A percentile compares a stretch with the other conserved stretches of the same genome.
Conservation (phyloP, 768 basidiomycete species). For the Auriculariales sp. region DNA sequence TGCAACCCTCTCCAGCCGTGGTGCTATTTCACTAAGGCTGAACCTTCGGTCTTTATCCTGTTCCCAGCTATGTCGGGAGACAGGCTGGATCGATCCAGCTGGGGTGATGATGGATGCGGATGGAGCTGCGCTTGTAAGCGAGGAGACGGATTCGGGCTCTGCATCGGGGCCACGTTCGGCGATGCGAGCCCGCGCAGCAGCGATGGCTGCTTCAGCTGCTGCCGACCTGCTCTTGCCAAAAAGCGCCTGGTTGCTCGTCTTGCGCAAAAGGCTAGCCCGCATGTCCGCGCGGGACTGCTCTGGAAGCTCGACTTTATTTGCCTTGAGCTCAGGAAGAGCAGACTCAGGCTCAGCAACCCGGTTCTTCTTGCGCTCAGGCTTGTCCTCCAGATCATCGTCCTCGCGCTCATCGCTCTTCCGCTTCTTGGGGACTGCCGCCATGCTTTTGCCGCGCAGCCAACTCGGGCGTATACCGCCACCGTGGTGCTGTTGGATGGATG, state of each 20-base stretch:
- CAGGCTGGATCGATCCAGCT: too few species aligned
- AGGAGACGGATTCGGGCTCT: neutral
- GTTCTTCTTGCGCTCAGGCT: neutral
- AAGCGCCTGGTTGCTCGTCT: constrained; percentile 17
- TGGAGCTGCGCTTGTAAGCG: neutral
- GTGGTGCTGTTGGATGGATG: neutral
- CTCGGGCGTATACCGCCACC: neutral
- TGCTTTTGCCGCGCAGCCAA: neutral
- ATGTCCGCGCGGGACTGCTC: constrained; percentile 16
- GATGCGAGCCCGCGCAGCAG: constrained; percentile 50
- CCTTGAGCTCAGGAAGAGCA: neutral
- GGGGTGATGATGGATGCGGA: too few species aligned
- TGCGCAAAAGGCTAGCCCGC: constrained; percentile 6
- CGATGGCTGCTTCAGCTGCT: constrained; percentile 45
- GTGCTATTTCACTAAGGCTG: constrained; percentile 48
- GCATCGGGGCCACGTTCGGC: constrained; percentile 32
- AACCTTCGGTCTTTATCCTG: constrained; percentile 21
- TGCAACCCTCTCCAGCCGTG: constrained; percentile 19
- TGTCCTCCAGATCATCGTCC: neutral
- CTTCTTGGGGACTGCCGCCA: neutral
- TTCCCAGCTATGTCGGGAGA: neutral
- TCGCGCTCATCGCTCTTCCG: neutral
- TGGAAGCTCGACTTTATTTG: constrained; percentile 2
- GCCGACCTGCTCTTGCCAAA: constrained; percentile 49
- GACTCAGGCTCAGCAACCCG: neutral